Base-by-base conservation (phyloP, 208 protist species). In the Leishmania martiniquensis region DNA sequence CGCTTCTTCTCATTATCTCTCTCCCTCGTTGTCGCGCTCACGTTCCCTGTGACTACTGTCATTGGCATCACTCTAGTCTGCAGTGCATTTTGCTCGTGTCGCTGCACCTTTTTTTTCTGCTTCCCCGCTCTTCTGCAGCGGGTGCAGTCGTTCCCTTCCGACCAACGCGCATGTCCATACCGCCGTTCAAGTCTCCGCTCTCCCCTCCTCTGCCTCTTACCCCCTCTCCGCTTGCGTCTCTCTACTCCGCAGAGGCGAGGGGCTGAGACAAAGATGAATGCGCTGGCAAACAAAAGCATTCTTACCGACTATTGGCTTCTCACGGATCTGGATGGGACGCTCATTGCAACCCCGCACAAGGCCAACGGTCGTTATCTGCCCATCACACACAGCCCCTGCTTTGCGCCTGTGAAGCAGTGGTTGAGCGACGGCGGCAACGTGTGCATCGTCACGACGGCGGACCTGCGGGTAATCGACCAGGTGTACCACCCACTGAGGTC, bases 301-400 rank as follows among this genome's bases (percentile, higher is more conserved):
- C 77, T 97, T 5, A 59, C 77, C 0, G 85, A 83, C 68, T 90
- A 82, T 65, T 97, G 93, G 92, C 72, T 97, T 22, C 89, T 97
- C 47, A 57, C 89, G 4, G 93, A 97, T 75, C 76, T 97, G 32
- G 93, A 97, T 52, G 93, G 93, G 32, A 97, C 93, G 29, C 84
- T 97, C 25, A 87, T 96, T 52, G 87, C 89, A 22, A 97, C 93
- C 1, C 93, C 93, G 12, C 91, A 96, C 84, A 97, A 96, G 72
- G 93, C 93, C 2, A 66, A 91, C n/a, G 93, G 93, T 25, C 76
- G 78, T 42, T 97, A 96, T 75, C 75, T 92, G 3, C 79, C 90
- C 51, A 82, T 97, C 63, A 84, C 82, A 7, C 62, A 80, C 37
- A 94, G 91, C 75, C 89, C 90, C 1, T 97, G 91, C 76, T 89